Percentiles rank a stretch among this genome's conserved stretches.
phyloP scores from a whole-genome alignment of 176 grass and related monocot species.

The Phragmites australis region DNA sequence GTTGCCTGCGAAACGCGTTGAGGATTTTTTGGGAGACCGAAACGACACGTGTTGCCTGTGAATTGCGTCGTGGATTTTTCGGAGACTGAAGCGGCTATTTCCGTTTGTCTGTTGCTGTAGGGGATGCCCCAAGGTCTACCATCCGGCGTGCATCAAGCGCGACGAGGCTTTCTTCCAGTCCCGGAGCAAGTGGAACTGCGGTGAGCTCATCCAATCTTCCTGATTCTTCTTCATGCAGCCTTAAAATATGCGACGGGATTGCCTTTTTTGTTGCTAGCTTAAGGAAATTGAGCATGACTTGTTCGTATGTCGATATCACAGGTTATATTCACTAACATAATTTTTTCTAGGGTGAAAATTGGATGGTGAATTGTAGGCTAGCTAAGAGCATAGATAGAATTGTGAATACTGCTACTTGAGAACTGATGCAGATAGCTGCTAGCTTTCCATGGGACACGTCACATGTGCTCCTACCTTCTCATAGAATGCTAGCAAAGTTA shows the following conservation, averaged over 20 bases:
- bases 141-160: slow-evolving; percentile 84
- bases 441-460: neutral
- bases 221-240: neutral
- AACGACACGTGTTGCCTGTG: neutral
- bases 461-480: neutral
- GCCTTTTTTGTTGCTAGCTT: neutral
- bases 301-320: neutral
- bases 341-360: neutral
- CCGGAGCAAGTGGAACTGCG: slow-evolving; percentile 88
- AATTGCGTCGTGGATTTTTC: neutral
- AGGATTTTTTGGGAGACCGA: neutral
- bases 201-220: slow-evolving; percentile 34
- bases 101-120: slow-evolving; percentile 36
- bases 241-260: neutral
- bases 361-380: neutral
- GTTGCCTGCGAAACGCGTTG: neutral
- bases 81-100: neutral
- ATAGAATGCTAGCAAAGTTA: neutral
- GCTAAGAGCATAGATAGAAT: neutral
- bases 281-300: neutral
- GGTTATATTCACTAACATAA: neutral
- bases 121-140: slow-evolving; percentile 96
- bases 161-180: slow-evolving; percentile 86
- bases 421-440: neutral
- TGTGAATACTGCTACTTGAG: neutral